phyloP scores from a whole-genome alignment of 1,284 basidiomycete species.

The Neolentinus lepideus region DNA sequence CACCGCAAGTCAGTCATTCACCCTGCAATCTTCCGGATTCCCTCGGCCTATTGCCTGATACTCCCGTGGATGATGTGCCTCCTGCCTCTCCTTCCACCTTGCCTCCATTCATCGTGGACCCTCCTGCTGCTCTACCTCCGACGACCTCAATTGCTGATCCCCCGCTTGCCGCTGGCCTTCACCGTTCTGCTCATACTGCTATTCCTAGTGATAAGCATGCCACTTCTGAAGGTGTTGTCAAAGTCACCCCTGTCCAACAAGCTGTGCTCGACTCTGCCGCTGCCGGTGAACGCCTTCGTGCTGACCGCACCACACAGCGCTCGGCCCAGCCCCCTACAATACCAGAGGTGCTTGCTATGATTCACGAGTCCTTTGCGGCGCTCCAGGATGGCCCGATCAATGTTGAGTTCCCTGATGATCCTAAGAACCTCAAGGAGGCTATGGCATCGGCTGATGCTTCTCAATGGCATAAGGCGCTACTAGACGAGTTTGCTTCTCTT shows the following conservation, averaged over 20 bases:
- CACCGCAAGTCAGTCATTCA: too few species aligned
- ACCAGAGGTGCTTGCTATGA: slow-evolving; percentile 15
- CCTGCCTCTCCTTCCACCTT: too few species aligned
- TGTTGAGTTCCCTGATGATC: slow-evolving; percentile 3
- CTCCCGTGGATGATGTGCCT: too few species aligned
- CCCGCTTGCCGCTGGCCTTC: background rate
- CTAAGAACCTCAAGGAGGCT: slow-evolving; percentile 10
- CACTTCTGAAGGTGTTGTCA: slow-evolving; percentile 2
- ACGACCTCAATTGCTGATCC: background rate
- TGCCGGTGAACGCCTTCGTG: slow-evolving; percentile 2
- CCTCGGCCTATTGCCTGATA: too few species aligned
- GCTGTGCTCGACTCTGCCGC: slow-evolving; percentile 4
- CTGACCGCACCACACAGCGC: slow-evolving; percentile 4
- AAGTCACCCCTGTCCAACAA: slow-evolving; percentile 2
- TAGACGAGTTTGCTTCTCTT: slow-evolving; percentile 7
- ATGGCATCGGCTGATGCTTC: slow-evolving; percentile 9
- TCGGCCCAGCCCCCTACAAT: slow-evolving; percentile 18
- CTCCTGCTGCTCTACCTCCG: background rate
- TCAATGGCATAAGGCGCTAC: slow-evolving; percentile 9
- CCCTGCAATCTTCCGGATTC: too few species aligned
- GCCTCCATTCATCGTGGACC: background rate
- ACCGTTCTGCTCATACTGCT: background rate
- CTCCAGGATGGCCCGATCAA: background rate
- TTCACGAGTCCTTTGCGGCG: background rate
- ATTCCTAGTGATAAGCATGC: background rate